Conservation (phyloP, 2,329 filamentous ascomycete species). For the Pestalotiopsis sp. region DNA sequence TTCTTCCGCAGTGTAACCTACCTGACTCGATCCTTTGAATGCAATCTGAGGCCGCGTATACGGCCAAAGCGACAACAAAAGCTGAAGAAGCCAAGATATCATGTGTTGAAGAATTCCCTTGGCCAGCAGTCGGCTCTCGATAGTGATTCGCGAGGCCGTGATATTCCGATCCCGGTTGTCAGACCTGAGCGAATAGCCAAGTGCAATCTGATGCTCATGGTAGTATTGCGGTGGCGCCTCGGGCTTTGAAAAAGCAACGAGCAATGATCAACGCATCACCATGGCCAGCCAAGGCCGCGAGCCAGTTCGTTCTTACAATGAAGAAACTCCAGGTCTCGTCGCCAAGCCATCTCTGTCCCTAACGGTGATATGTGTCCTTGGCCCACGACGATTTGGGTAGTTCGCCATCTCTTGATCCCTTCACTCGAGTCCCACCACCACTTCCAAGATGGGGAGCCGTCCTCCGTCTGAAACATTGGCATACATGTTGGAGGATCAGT, state of each 20-base stretch:
- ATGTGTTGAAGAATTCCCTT: neutral
- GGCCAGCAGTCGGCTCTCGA: neutral
- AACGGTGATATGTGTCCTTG: neutral
- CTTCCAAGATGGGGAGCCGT: neutral
- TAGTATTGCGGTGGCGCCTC: neutral
- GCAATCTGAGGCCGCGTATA: neutral
- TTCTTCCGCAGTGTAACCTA: neutral
- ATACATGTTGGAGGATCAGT: neutral
- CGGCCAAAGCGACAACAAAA: neutral
- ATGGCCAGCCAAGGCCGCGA: neutral
- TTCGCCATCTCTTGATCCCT: neutral
- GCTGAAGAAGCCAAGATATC: neutral
- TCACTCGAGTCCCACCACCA: neutral
- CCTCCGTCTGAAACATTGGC: conserved; percentile 5
- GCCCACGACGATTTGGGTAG: neutral
- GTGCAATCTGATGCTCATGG: neutral
- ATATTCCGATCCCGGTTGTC: neutral
- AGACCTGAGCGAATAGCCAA: neutral
- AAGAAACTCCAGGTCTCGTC: neutral
- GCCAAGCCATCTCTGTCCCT: neutral
- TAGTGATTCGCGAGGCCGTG: neutral
- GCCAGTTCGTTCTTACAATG: neutral
- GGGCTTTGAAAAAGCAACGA: neutral
- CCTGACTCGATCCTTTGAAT: neutral
- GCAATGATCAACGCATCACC: neutral